Conservation (phyloP, 805 yeast genomes). For the Starmerella davenportii region DNA sequence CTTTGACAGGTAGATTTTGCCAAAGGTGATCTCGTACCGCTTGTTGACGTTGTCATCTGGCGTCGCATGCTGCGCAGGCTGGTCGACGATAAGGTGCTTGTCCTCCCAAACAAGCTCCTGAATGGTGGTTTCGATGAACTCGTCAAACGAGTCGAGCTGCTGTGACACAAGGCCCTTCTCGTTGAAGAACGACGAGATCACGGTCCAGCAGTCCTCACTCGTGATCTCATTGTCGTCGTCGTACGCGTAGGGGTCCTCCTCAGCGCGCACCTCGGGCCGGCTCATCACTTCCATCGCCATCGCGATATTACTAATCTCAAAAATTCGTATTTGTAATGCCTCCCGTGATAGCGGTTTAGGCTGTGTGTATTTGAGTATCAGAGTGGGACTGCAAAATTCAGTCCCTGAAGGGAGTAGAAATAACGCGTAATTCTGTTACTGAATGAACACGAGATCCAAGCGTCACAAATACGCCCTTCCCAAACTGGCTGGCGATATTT, state of each 20-base stretch:
- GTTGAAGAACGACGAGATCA: slow-evolving; percentile 85
- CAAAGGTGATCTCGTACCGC: slow-evolving; percentile 92
- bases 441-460: too few species aligned
- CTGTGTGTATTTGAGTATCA: too few species aligned
- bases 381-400: too few species aligned
- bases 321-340: too few species aligned
- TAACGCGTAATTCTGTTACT: too few species aligned
- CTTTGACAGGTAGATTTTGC: slow-evolving; percentile 86
- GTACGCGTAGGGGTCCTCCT: slow-evolving; percentile 31
- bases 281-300: slow-evolving; percentile 14
- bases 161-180: slow-evolving; percentile 95
- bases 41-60: slow-evolving; percentile 79
- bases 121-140: slow-evolving; percentile 87
- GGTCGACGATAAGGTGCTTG: slow-evolving; percentile 81
- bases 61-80: slow-evolving; percentile 92
- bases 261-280: slow-evolving; percentile 4
- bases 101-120: slow-evolving; percentile 96
- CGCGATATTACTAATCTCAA: neutral
- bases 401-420: too few species aligned
- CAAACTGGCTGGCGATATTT: too few species aligned
- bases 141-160: slow-evolving; percentile 95
- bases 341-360: too few species aligned
- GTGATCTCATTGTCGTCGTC: slow-evolving; percentile 64
- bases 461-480: too few species aligned
- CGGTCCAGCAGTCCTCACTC: slow-evolving; percentile 98